phyloP scores from a whole-genome alignment of 2,329 filamentous ascomycete species.

The Cylindrodendrum hubeiense region DNA sequence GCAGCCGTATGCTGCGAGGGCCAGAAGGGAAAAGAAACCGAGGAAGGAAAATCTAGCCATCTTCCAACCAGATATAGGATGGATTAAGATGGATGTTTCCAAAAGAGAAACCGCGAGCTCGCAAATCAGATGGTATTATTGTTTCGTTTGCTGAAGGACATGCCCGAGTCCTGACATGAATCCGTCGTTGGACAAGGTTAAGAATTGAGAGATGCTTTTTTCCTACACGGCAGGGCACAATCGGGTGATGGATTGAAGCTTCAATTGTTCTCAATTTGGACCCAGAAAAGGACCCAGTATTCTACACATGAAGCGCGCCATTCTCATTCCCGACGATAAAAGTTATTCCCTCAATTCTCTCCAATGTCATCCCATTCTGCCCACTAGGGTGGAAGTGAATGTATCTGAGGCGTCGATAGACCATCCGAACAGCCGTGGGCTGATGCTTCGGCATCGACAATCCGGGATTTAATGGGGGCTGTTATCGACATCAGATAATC shows the following conservation, averaged over 20 bases:
- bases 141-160: not conserved
- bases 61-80: not conserved
- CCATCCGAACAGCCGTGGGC: conserved; percentile 25
- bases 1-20: conserved; percentile 22
- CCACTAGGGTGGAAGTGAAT: not conserved
- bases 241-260: not conserved
- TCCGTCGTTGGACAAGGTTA: not conserved
- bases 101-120: not conserved
- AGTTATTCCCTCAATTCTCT: conserved; percentile 9
- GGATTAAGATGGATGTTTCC: not conserved
- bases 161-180: not conserved
- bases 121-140: not conserved
- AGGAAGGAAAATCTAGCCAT: conserved; percentile 14
- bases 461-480: conserved; percentile 3
- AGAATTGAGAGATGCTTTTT: not conserved
- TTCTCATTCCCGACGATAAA: not conserved
- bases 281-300: not conserved
- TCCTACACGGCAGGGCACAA: not conserved
- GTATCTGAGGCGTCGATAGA: conserved; percentile 14
- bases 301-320: not conserved
- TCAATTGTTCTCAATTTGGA: conserved; percentile 11
- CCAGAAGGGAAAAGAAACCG: conserved; percentile 12
- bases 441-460: conserved; percentile 9
- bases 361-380: conserved; percentile 5
- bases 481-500: conserved; percentile 29